phyloP scores from a whole-genome alignment of 805 yeast species.

The Candida verbasci region DNA sequence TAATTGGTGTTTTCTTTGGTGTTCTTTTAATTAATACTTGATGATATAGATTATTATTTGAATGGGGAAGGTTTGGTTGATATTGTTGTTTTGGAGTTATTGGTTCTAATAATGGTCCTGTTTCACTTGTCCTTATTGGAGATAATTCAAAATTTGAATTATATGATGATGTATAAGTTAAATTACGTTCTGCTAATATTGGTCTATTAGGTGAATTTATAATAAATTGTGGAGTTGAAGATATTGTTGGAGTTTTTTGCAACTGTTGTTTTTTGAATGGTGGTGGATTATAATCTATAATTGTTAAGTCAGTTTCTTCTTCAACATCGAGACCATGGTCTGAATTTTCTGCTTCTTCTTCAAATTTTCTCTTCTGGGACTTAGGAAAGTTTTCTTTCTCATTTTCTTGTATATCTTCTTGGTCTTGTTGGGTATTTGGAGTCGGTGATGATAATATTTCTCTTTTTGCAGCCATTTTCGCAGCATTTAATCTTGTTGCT shows the following conservation, averaged over 20 bases:
- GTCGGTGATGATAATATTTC: slow-evolving; percentile 26
- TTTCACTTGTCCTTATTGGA: slow-evolving; percentile 53
- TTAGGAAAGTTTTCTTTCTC: too few species aligned
- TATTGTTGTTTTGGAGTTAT: slow-evolving; percentile 44
- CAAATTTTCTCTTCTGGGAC: slow-evolving; percentile 7
- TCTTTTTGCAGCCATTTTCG: slow-evolving; percentile 4
- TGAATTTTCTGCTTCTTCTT: slow-evolving; percentile 11
- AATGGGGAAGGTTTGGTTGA: slow-evolving; percentile 5
- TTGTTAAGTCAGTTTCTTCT: slow-evolving; percentile 15
- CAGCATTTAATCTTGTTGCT: slow-evolving; percentile 9
- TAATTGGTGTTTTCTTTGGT: slow-evolving; percentile 39
- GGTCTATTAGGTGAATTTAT: slow-evolving; percentile 37
- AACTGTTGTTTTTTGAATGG: slow-evolving; percentile 11
- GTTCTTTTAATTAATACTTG: slow-evolving; percentile 14
- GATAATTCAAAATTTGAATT: slow-evolving; percentile 60
- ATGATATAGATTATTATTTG: too few species aligned
- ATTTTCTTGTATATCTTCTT: slow-evolving; percentile 7
- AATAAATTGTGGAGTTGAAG: slow-evolving; percentile 17
- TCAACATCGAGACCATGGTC: slow-evolving; percentile 12
- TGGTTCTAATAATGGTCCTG: slow-evolving; percentile 66
- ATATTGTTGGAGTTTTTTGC: slow-evolving; percentile 3
- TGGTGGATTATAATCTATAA: slow-evolving; percentile 10
- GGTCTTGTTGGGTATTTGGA: background rate
- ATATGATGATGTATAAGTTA: slow-evolving; percentile 60
- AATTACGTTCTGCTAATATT: slow-evolving; percentile 34